Percentiles rank a stretch among this genome's conserved stretches.
phyloP scores from a whole-genome alignment of 2,329 filamentous ascomycete genomes.

The Trichoderma arundinaceum region DNA sequence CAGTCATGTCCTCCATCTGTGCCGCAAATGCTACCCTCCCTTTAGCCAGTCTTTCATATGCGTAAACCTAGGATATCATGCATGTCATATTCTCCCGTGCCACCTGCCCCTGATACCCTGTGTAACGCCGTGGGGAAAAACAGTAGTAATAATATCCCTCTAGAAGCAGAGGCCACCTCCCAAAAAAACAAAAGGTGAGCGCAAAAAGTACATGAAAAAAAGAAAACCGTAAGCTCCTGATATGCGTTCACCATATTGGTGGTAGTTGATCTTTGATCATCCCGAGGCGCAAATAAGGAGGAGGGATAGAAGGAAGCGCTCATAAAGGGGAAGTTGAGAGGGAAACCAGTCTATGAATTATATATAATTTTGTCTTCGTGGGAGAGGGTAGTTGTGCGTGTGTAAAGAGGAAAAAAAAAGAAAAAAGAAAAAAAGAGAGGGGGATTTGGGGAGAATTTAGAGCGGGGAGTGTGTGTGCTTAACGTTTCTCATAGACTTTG shows the following conservation, averaged over 20 bases:
- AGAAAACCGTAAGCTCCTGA: slow-evolving; percentile 13
- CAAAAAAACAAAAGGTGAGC: slow-evolving; percentile 1
- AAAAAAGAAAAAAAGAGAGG: background rate
- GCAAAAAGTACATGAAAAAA: background rate
- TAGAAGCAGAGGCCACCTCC: background rate
- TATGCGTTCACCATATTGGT: slow-evolving; percentile 2
- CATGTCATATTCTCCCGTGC: slow-evolving; percentile 25
- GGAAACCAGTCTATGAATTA: slow-evolving; percentile 25
- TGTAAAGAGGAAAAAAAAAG: too few species aligned
- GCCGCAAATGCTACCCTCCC: slow-evolving; percentile 16
- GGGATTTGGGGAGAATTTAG: slow-evolving; percentile 11
- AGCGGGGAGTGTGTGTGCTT: slow-evolving; percentile 5
- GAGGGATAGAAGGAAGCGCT: slow-evolving; percentile 3
- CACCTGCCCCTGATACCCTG: slow-evolving; percentile 19
- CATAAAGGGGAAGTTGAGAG: background rate
- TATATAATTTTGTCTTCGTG: slow-evolving; percentile 19
- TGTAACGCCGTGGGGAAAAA: slow-evolving; percentile 27
- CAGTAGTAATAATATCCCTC: background rate
- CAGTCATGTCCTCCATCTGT: slow-evolving; percentile 9
- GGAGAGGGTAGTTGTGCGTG: background rate
- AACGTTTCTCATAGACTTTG: background rate
- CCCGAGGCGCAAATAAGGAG: background rate
- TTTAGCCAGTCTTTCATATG: slow-evolving; percentile 29
- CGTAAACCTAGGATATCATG: slow-evolving; percentile 32
- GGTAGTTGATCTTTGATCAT: slow-evolving; percentile 4